A percentile compares a stretch with the other conserved stretches of the same genome.
Conservation (phyloP, 148 eudicot species). For the Camellia granthamiana region DNA sequence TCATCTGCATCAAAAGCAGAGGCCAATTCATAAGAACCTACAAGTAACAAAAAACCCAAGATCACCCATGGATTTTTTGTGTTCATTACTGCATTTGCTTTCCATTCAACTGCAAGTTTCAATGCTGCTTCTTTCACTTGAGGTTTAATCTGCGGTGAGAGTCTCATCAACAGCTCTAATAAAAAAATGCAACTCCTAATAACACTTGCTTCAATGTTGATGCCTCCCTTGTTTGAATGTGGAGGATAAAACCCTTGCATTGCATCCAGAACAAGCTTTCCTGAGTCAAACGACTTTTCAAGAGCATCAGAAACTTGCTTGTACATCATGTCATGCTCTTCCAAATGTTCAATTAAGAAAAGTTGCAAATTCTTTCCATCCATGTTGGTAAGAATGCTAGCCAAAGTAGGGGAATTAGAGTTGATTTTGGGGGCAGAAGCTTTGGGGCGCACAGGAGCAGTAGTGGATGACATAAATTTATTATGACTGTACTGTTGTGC, state of each 20-base stretch:
- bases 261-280: slow-evolving; percentile 22
- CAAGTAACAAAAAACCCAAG: slow-evolving; percentile 25
- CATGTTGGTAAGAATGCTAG: slow-evolving; percentile 16
- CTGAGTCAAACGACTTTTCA: slow-evolving; percentile 14
- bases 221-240: background rate
- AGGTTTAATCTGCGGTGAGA: slow-evolving; percentile 15
- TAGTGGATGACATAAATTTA: background rate
- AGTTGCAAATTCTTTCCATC: slow-evolving; percentile 23
- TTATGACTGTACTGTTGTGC: background rate
- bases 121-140: slow-evolving; percentile 12
- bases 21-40: slow-evolving; percentile 27
- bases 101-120: slow-evolving; percentile 21
- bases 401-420: background rate
- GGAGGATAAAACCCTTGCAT: slow-evolving; percentile 15
- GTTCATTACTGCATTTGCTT: background rate
- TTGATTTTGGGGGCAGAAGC: background rate
- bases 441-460: background rate
- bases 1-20: slow-evolving; percentile 26
- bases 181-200: slow-evolving; percentile 21
- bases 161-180: slow-evolving; percentile 12
- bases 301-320: slow-evolving; percentile 17
- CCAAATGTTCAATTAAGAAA: slow-evolving; percentile 18
- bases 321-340: slow-evolving; percentile 16
- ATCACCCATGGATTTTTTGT: slow-evolving; percentile 3
- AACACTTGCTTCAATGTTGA: background rate